A percentile compares a stretch with the other conserved stretches of the same genome.
Evolutionary conservation across 768 basidiomycete species (phyloP).

Genomic region (Mycena venus): DNA sequence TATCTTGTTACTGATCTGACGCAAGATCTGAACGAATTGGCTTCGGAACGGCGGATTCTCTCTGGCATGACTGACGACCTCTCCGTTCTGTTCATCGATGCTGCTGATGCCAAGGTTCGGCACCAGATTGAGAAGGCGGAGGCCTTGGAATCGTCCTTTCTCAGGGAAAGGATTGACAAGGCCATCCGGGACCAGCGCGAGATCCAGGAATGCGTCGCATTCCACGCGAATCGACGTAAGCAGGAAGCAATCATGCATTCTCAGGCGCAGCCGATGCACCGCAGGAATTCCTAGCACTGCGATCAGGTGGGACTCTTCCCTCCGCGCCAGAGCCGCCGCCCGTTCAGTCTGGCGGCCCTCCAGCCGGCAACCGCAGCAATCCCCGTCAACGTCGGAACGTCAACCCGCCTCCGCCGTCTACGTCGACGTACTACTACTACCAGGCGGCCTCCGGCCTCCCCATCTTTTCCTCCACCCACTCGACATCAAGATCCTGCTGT

Average conservation of each 20-base stretch:
- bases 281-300: constrained; percentile 68
- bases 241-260: constrained; percentile 39
- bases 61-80: constrained; percentile 80
- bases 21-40: constrained; percentile 80
- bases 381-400: constrained; percentile 81
- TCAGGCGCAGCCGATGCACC: constrained; percentile 57
- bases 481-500: constrained; percentile 92
- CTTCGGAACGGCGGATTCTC: constrained; percentile 75
- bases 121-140: constrained; percentile 84
- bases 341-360: not conserved
- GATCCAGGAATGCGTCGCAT: constrained; percentile 58
- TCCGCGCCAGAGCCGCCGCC: constrained; percentile 38
- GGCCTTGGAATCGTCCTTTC: constrained; percentile 78
- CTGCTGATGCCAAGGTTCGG: constrained; percentile 81
- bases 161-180: constrained; percentile 76
- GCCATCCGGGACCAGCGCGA: constrained; percentile 69
- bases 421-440: constrained; percentile 95
- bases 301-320: constrained; percentile 36
- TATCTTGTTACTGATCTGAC: constrained; percentile 84
- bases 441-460: constrained; percentile 93
- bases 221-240: constrained; percentile 45
- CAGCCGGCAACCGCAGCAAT: constrained; percentile 50
- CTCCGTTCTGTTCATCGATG: constrained; percentile 83
- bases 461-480: constrained; percentile 94
- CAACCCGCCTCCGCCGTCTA: constrained; percentile 89